Percentiles rank a stretch among this genome's conserved stretches.
Evolutionary conservation across 345 rosid genomes (phyloP).

Genomic region (Arabis alpina): DNA sequence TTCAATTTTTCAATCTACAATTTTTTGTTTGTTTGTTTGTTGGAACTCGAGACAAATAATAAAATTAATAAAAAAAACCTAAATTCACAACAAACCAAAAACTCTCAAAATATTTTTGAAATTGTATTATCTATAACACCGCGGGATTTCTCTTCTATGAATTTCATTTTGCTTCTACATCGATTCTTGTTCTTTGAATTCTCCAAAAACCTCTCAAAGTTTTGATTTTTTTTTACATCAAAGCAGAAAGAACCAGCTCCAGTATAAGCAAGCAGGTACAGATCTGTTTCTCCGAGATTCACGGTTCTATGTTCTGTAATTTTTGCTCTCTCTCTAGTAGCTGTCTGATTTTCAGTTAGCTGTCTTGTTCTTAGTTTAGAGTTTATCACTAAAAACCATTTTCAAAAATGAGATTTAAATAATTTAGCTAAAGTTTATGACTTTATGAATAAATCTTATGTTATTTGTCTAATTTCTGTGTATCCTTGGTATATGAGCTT

Average conservation of each 20-base stretch:
- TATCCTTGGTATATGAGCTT: not conserved
- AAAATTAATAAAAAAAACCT: constrained; percentile 18
- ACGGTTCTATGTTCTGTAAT: constrained; percentile 20
- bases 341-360: not conserved
- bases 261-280: constrained; percentile 13
- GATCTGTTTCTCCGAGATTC: constrained; percentile 35
- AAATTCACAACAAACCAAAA: constrained; percentile 9
- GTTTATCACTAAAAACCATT: constrained; percentile 8
- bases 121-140: constrained; percentile 9
- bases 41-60: constrained; percentile 14
- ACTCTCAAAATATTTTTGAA: constrained; percentile 21
- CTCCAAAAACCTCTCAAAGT: not conserved
- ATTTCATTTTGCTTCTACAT: not conserved
- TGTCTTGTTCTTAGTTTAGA: constrained; percentile 1
- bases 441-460: constrained; percentile 10
- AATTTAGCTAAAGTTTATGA: constrained; percentile 2
- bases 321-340: not conserved
- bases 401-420: constrained; percentile 1
- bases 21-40: constrained; percentile 4
- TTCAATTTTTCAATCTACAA: constrained; percentile 37
- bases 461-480: not conserved
- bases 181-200: constrained; percentile 23
- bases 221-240: not conserved
- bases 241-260: constrained; percentile 18
- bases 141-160: constrained; percentile 29